phyloP scores from a whole-genome alignment of 257 asterid genomes.

The Solanum gracilifrons region DNA sequence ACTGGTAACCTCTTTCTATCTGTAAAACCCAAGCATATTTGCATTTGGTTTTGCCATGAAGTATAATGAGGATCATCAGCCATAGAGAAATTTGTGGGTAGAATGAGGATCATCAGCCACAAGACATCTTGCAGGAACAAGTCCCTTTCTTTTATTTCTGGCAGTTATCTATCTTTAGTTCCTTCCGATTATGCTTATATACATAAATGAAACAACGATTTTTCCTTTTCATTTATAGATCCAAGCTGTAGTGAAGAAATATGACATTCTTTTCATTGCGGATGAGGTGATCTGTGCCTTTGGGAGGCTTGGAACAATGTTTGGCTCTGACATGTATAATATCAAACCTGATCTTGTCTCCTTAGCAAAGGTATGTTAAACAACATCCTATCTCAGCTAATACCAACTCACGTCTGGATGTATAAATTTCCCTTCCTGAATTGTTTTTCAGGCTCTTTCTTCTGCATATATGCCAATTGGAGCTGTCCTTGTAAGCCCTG shows the following conservation, averaged over 20 bases:
- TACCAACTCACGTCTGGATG: not conserved
- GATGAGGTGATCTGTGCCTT: constrained; percentile 98
- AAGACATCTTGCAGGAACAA: not conserved
- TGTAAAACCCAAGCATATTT: not conserved
- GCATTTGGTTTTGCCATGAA: not conserved
- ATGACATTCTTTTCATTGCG: constrained; percentile 79
- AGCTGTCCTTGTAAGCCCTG: constrained; percentile 82
- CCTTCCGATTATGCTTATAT: not conserved
- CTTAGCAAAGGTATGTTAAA: constrained; percentile 54
- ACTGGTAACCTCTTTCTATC: not conserved
- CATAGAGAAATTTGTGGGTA: not conserved
- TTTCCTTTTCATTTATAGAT: constrained; percentile 30
- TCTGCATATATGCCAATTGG: constrained; percentile 96
- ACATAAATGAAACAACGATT: not conserved
- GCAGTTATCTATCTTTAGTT: not conserved
- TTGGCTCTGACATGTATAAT: constrained; percentile 83
- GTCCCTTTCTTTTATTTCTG: not conserved
- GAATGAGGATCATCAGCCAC: not conserved
- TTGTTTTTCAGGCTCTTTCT: constrained; percentile 65
- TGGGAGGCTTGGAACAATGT: constrained; percentile 91
- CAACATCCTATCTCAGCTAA: not conserved
- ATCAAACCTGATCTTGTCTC: constrained; percentile 93
- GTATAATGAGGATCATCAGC: not conserved
- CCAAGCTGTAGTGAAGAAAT: constrained; percentile 76
- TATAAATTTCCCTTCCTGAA: not conserved